Conservation (phyloP, 768 basidiomycete genomes). For the Cystobasidium tubakii region DNA sequence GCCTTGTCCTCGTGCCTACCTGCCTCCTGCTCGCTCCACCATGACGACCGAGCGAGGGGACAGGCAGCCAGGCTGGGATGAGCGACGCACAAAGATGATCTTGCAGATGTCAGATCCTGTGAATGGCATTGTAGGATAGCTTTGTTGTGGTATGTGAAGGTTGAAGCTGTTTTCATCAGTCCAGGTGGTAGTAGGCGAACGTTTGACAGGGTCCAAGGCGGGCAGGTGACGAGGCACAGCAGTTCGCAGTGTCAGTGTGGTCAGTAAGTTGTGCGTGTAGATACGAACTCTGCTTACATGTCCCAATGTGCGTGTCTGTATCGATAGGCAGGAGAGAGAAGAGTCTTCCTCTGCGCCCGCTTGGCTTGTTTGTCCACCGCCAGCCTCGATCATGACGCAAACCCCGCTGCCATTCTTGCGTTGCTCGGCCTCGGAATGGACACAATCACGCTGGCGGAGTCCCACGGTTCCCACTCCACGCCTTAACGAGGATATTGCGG, state of each 20-base stretch:
- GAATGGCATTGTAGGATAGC: neutral
- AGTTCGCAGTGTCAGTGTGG: too few species aligned
- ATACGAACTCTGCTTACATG: too few species aligned
- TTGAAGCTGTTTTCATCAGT: too few species aligned
- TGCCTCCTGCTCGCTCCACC: neutral
- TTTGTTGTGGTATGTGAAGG: neutral
- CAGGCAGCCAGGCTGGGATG: too few species aligned
- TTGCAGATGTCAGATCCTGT: constrained; percentile 32
- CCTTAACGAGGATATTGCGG: constrained; percentile 35
- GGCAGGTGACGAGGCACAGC: too few species aligned
- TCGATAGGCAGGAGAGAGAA: neutral
- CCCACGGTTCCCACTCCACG: constrained; percentile 40
- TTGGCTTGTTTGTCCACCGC: neutral
- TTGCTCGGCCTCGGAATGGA: too few species aligned
- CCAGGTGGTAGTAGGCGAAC: too few species aligned
- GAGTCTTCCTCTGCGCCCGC: neutral
- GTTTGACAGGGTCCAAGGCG: too few species aligned
- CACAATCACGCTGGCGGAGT: too few species aligned
- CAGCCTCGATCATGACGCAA: neutral
- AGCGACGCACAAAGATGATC: constrained; percentile 32
- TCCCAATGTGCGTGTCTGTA: too few species aligned
- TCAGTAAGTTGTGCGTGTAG: too few species aligned
- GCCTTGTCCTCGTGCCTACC: neutral
- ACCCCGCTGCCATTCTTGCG: too few species aligned
- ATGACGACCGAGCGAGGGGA: neutral